phyloP scores from a whole-genome alignment of 306 rosid genomes.

The Quercus wislizeni region DNA sequence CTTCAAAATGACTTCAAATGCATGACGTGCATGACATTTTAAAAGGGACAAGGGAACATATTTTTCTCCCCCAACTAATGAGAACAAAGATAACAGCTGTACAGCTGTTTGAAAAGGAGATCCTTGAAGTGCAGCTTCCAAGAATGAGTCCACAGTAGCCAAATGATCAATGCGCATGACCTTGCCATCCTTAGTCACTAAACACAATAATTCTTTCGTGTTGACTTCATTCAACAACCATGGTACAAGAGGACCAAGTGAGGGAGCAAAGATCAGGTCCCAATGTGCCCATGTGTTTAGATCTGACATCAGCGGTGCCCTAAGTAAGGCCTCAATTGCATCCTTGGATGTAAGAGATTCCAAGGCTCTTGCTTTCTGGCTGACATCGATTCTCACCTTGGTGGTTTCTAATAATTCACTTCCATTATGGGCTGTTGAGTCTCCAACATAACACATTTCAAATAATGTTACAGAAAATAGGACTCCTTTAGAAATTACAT shows the following conservation, averaged over 20 bases:
- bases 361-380: slow-evolving; percentile 23
- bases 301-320: slow-evolving; percentile 82
- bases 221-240: slow-evolving; percentile 78
- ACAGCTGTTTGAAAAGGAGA: slow-evolving; percentile 78
- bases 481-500: slow-evolving; percentile 53
- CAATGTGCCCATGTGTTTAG: slow-evolving; percentile 92
- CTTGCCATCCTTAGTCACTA: slow-evolving; percentile 79
- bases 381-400: slow-evolving; percentile 21
- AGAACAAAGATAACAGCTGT: slow-evolving; percentile 58
- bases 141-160: slow-evolving; percentile 74
- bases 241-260: slow-evolving; percentile 74
- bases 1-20: slow-evolving; percentile 68
- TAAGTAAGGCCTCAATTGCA: slow-evolving; percentile 62
- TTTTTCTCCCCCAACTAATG: slow-evolving; percentile 74
- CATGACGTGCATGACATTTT: slow-evolving; percentile 62
- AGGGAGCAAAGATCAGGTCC: slow-evolving; percentile 79
- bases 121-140: slow-evolving; percentile 77
- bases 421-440: slow-evolving; percentile 39
- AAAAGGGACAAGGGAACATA: slow-evolving; percentile 68
- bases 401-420: slow-evolving; percentile 31
- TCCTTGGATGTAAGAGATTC: slow-evolving; percentile 48
- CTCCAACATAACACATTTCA: slow-evolving; percentile 32
- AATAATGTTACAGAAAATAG: slow-evolving; percentile 64
- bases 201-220: slow-evolving; percentile 59
- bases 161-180: slow-evolving; percentile 73